Evolutionary conservation across 2,329 filamentous ascomycete genomes (phyloP), one percentile per base, ranked within the genome.

Genomic region (Iodosphaeria phyllophila): DNA sequence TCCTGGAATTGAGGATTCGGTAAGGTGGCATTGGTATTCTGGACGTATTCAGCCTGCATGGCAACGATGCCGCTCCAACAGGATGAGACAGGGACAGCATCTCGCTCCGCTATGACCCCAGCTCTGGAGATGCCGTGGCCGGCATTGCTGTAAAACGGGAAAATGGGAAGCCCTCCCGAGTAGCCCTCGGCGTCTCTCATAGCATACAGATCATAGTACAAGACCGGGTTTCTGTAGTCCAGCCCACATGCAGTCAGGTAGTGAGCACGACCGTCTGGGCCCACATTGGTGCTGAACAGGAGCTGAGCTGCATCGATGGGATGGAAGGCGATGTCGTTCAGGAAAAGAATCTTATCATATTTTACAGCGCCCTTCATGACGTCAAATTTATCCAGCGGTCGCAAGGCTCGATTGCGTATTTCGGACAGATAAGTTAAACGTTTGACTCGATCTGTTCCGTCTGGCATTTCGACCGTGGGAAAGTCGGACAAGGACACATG

Each of bases 61-160:
- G 66, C 66, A 3, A 68, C 71, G 64, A 82, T 80, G 13, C 77
- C 77, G 26, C 74, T 73, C 77, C 76, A 83, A 47, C 77, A 83
- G 33, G 70, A 72, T 36, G 62, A 64, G 2, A 82, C 75, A 6
- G 68, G 61, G 2, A 83, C 74, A 0, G 74, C 64, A 34, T 73
- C 67, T 18, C 44, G 58, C 28, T 67, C 63, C 0, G 51, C 51
- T 2, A 77, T 44, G 11, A 80, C 69, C 40, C 76, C 74, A 4
- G 56, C 52, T 22, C 74, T 58, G 18, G 60, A 69, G n/a, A 49
- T 48, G 1, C 52, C 66, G 9, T 58, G 43, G 2, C 64, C 64
- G 2, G 49, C 52, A 22, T 42, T 47, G 4, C 64, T 58, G 44
- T 77, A 75, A 49, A 70, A 75, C 0, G 76, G 76, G 44, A 65